Conservation (phyloP, 768 basidiomycete species). For the Lactarius sanguifluus region DNA sequence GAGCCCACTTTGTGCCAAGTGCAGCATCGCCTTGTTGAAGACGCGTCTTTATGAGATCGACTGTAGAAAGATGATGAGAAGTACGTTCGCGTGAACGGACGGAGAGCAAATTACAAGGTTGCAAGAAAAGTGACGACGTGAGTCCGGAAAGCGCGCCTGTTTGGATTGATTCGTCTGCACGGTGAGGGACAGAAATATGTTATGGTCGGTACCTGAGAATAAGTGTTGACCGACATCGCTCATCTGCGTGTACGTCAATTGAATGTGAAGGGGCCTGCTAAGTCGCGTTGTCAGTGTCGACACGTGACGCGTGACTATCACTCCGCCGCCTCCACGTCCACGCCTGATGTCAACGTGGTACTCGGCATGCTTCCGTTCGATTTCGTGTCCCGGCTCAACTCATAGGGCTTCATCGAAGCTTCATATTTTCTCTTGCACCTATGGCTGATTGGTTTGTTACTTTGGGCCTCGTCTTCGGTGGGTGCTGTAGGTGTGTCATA, state of each 20-base stretch:
- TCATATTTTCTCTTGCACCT: not conserved
- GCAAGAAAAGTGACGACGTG: conserved; percentile 68
- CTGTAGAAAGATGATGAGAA: conserved; percentile 38
- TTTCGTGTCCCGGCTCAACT: not conserved
- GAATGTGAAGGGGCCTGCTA: not conserved
- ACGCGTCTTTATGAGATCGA: conserved; percentile 91
- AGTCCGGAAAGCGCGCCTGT: conserved; percentile 79
- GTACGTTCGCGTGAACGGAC: not conserved
- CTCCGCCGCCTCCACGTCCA: no score
- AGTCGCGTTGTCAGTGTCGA: not conserved
- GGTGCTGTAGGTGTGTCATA: conserved; percentile 71
- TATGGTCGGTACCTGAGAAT: conserved; percentile 49
- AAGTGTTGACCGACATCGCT: conserved; percentile 69
- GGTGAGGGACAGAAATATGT: not conserved
- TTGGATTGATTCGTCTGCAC: not conserved
- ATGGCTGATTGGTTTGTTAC: conserved; percentile 57
- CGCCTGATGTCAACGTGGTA: not conserved
- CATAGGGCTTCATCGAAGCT: not conserved
- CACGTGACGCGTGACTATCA: not conserved
- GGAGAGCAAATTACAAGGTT: conserved; percentile 58
- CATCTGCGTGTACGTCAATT: conserved; percentile 40
- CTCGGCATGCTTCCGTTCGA: not conserved
- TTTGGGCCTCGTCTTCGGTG: conserved; percentile 78
- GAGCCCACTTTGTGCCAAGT: conserved; percentile 38
- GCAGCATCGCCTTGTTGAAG: conserved; percentile 75